Evolutionary conservation across 768 basidiomycete genomes (phyloP).

Genomic region (Xerocomellus chrysenteron): DNA sequence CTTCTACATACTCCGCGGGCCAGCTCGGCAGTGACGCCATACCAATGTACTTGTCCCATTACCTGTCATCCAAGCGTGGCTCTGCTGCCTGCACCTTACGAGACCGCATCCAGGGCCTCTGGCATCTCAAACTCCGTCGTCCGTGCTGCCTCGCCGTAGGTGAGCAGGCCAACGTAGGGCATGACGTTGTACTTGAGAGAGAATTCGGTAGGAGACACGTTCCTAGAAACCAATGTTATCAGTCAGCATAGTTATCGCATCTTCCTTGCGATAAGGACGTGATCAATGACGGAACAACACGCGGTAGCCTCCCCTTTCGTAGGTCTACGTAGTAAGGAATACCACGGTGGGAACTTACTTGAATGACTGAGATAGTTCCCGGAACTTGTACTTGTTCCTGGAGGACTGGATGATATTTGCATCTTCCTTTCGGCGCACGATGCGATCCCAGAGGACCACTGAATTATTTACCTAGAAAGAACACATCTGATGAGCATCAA

Average conservation of each 20-base stretch:
- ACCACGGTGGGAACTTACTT: slow-evolving; percentile 48
- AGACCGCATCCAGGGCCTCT: slow-evolving; percentile 32
- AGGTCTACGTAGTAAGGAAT: background rate
- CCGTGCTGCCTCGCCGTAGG: slow-evolving; percentile 69
- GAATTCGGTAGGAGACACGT: slow-evolving; percentile 64
- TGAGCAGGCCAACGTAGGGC: slow-evolving; percentile 83
- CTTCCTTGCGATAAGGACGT: slow-evolving; percentile 12
- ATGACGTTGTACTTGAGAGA: slow-evolving; percentile 85
- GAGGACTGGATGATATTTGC: slow-evolving; percentile 51
- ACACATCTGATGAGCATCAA: slow-evolving; percentile 10
- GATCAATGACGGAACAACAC: slow-evolving; percentile 19
- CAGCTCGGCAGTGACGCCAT: slow-evolving; percentile 14
- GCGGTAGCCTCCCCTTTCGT: slow-evolving; percentile 13
- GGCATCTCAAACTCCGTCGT: slow-evolving; percentile 40
- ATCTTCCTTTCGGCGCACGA: slow-evolving; percentile 77
- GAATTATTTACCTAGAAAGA: slow-evolving; percentile 59
- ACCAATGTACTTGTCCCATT: background rate
- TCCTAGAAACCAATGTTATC: slow-evolving; percentile 42
- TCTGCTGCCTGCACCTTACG: slow-evolving; percentile 10
- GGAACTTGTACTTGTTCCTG: slow-evolving; percentile 83
- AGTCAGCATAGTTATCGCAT: slow-evolving; percentile 6
- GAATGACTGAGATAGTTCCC: slow-evolving; percentile 72
- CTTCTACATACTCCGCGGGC: slow-evolving; percentile 18
- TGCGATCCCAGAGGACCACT: slow-evolving; percentile 91
- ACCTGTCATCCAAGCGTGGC: background rate